These are phyloP conservation scores for Didymella pinodella DNA, from an alignment of 2,329 filamentous ascomycete genomes.

Conservation along the genomic window DNA sequence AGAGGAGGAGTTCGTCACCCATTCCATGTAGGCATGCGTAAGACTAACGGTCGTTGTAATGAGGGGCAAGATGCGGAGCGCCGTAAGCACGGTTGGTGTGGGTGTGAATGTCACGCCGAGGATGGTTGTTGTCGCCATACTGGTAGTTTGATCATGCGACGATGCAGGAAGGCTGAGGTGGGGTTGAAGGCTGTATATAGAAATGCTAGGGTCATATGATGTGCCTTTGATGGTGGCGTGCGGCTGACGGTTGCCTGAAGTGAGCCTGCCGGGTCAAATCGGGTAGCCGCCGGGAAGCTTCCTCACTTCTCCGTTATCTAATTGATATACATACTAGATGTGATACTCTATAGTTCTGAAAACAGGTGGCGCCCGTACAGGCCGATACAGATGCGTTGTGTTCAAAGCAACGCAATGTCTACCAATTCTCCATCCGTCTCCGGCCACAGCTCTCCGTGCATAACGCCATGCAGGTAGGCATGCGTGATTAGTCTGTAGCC, in stretches of 20 bases:
- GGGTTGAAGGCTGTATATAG: not conserved
- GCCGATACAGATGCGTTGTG: not conserved
- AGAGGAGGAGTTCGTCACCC: slow-evolving; percentile 33
- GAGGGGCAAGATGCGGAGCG: slow-evolving; percentile 36
- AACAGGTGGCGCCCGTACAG: not conserved
- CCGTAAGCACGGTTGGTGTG: slow-evolving; percentile 18
- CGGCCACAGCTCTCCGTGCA: not conserved
- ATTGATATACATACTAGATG: not conserved
- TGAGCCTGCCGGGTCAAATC: not conserved
- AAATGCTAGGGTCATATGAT: not conserved
- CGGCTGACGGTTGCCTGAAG: not conserved
- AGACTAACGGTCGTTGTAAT: slow-evolving; percentile 35
- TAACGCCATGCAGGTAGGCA: not conserved
- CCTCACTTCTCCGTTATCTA: not conserved
- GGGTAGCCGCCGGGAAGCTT: not conserved
- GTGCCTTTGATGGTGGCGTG: not conserved
- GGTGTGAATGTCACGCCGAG: slow-evolving; percentile 11
- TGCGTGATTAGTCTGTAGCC: not conserved
- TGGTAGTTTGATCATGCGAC: not conserved
- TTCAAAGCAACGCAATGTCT: not conserved
- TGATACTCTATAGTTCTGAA: not conserved
- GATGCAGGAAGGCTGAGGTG: not conserved
- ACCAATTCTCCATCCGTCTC: not conserved
- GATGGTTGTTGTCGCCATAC: slow-evolving; percentile 14
- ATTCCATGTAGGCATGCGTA: slow-evolving; percentile 41